Base-by-base conservation (phyloP, 306 rosid species). In the Inga leiocalycina region DNA sequence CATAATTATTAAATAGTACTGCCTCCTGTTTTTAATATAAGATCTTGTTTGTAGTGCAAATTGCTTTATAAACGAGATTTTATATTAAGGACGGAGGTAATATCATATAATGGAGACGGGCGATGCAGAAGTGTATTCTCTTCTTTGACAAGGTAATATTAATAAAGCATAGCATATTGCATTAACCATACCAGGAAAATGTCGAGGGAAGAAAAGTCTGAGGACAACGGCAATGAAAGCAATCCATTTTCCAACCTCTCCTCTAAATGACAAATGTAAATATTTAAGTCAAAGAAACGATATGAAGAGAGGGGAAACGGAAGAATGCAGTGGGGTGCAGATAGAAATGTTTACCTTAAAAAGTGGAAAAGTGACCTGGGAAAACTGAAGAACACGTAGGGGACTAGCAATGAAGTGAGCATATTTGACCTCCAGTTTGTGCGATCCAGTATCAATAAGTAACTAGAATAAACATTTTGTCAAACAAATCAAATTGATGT, bases 401-500 rank as follows among this genome's bases (percentile, higher is more conserved):
- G 98, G 80, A 95, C 92, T 84, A 93, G 79, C 45, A 93, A 89
- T 52, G 98, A 85, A 74, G 98, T 95, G 66, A 93, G 85, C 91
- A 95, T 93, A 56, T 95, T 95, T 15, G 98, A 85, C 82, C 91
- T 93, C 98, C 98, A 93, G 81, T 95, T 93, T 76, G 98, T 95
- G 49, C 98, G 95, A 64, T 95, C 98, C 91, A 95, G 84, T 87
- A 93, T 86, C 85, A 95, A 61, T 84, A 93, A 81, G 86, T 95
- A 92, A 54, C 99, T 95, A 92, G 76, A 85, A 73, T 43, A 15
- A 72, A 64, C 24, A 84, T 45, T 30, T 52, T 80, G 1, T n/a
- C 27, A 43, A 43, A 49, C 27, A 46, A 51, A 12, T 71, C 57
- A 86, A 54, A 41, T 15, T 72, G 7, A 64, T 54, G 16, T 37